These are phyloP conservation scores for Austroboletus festivus DNA, from an alignment of 768 basidiomycete species.

Conservation along the genomic window DNA sequence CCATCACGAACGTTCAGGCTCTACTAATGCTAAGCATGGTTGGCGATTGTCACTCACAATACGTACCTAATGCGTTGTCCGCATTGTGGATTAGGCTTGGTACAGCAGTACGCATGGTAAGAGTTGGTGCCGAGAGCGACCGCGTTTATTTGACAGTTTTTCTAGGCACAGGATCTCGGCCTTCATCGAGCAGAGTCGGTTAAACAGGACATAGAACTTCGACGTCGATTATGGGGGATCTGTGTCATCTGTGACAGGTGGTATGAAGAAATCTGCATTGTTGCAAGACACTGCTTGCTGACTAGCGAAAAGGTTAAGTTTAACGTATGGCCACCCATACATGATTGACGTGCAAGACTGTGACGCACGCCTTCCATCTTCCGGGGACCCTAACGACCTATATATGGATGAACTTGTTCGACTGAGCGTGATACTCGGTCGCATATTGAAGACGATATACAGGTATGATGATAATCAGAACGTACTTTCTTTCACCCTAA, in stretches of 20 bases:
- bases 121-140: constrained; percentile 24
- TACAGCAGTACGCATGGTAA: constrained; percentile 88
- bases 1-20: constrained; percentile 84
- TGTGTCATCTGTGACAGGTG: constrained; percentile 95
- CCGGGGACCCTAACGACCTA: constrained; percentile 71
- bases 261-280: constrained; percentile 40
- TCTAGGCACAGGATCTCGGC: constrained; percentile 92
- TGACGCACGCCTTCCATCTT: constrained; percentile 89
- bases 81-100: constrained; percentile 85
- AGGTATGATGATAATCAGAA: constrained; percentile 44
- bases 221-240: constrained; percentile 89
- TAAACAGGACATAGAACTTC: constrained; percentile 78
- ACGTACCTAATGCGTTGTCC: constrained; percentile 80
- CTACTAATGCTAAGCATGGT: constrained; percentile 83
- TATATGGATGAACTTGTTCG: constrained; percentile 92
- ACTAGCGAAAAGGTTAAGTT: constrained; percentile 59
- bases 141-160: constrained; percentile 12
- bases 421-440: constrained; percentile 85
- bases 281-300: background rate
- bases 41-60: constrained; percentile 88
- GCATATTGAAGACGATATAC: constrained; percentile 91
- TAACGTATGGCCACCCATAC: constrained; percentile 89
- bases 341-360: constrained; percentile 98
- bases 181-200: constrained; percentile 89
- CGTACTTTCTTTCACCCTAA: constrained; percentile 6